Evolutionary conservation across 805 yeast genomes (phyloP), one percentile per base, ranked within the genome.

Genomic region (Zygotorulaspora florentina): DNA sequence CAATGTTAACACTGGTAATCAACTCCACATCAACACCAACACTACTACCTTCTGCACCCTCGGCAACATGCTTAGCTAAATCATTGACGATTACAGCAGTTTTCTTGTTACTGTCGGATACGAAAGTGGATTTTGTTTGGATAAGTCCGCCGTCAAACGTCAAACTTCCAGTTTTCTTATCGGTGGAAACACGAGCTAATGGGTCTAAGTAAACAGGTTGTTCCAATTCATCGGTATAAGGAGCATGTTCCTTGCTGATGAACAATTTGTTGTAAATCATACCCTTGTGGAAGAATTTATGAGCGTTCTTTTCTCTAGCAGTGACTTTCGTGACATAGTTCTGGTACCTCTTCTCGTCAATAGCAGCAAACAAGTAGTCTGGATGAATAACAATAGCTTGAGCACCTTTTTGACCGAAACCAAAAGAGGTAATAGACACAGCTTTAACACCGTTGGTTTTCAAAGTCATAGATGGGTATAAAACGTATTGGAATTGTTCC

Each of bases 361-460:
- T 76, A 29, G 87, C 81, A 50, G 95, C 95, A 66, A 72, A 88
- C 70, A 95, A 76, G 79, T 89, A 93, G 71, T 91, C 96, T 51
- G 97, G 86, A 73, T 91, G 95, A 53, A 93, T 77, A 46, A 82
- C 85, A 66, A 93, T 71, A 39, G 96, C 96, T 70, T 89, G 96
- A 46, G 89, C 99, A 74, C 99, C 99, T 78, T 93, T 93, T 75
- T 93, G 99, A 67, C 99, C 99, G 68, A 93, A 93, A 69, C 99
- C 99, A 68, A 93, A 93, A 2, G 99, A 93, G 5, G 98, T 93
- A 40, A 93, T 81, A 33, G 97, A 87, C 46, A 87, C 95, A 50
- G 99, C 99, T 77, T 91, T 93, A 66, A 93, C 78, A 68, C 99
- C 98, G 67, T 90, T 96, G 39, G 99, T 93, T 73, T 86, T 87